Conservation (phyloP, 176 grass and related monocot species). For the Alopecurus myosuroides region DNA sequence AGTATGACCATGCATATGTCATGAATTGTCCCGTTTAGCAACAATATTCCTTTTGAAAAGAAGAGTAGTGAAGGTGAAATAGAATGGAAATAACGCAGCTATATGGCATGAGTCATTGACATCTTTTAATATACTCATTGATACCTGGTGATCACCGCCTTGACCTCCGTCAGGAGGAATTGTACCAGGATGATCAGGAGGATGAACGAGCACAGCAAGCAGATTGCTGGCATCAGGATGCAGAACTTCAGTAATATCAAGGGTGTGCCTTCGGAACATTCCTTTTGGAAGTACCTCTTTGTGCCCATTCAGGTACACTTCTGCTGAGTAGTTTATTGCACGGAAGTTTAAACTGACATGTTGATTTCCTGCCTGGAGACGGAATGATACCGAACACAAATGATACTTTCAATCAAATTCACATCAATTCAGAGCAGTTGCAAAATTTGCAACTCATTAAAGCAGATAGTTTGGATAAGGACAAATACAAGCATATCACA, state of each 20-base stretch:
- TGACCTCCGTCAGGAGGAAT: constrained; percentile 89
- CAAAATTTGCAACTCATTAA: not conserved
- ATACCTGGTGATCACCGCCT: constrained; percentile 93
- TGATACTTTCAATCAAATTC: constrained; percentile 5
- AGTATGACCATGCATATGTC: not conserved
- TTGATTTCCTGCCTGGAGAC: constrained; percentile 64
- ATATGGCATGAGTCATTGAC: not conserved
- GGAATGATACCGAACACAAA: not conserved
- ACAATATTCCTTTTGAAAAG: constrained; percentile 8
- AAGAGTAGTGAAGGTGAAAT: not conserved
- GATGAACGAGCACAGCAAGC: constrained; percentile 87
- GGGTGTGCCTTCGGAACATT: constrained; percentile 90
- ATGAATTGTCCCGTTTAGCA: not conserved
- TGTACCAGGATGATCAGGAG: constrained; percentile 91
- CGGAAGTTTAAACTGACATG: constrained; percentile 86
- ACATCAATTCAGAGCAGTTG: constrained; percentile 1
- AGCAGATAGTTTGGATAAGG: constrained; percentile 3
- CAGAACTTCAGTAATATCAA: constrained; percentile 85
- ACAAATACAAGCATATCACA: not conserved
- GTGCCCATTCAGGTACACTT: constrained; percentile 85
- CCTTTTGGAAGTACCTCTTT: constrained; percentile 83
- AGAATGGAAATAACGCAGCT: not conserved
- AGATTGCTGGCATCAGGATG: constrained; percentile 74
- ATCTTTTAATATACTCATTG: not conserved
- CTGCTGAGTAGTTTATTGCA: constrained; percentile 94